Evolutionary conservation across 257 asterid genomes (phyloP).

Genomic region (Scutellaria minor): DNA sequence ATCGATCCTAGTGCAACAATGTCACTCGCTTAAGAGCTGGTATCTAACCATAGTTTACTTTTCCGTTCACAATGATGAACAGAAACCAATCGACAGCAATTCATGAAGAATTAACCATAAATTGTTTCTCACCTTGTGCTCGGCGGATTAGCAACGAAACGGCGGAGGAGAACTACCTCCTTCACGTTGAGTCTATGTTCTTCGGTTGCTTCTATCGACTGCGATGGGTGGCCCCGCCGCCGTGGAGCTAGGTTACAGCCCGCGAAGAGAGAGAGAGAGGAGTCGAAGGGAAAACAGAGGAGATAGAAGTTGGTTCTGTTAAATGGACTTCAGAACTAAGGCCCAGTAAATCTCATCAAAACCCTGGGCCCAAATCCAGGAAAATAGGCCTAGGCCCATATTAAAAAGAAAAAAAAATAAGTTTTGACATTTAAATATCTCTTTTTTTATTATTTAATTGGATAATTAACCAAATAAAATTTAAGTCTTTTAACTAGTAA

Average conservation of each 20-base stretch:
- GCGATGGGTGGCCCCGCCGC: constrained; percentile 7
- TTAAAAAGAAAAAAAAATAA: not conserved
- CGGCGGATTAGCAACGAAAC: not conserved
- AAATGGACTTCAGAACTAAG: not conserved
- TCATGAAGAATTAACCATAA: not conserved
- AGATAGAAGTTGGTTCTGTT: not conserved
- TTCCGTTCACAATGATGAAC: not conserved
- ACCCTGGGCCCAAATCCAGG: not conserved
- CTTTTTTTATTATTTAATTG: not conserved
- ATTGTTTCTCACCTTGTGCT: not conserved
- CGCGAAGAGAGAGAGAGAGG: not conserved
- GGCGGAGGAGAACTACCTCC: not conserved
- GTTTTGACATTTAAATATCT: not conserved
- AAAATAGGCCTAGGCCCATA: not conserved
- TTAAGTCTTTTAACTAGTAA: not conserved
- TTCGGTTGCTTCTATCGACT: no score
- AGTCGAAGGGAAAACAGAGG: not conserved
- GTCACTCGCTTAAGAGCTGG: not conserved
- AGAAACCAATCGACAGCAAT: constrained; percentile 2
- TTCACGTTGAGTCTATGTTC: not conserved
- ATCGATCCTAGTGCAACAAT: constrained; percentile 27
- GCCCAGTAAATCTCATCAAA: not conserved
- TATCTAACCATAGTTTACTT: not conserved
- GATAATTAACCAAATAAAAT: not conserved
- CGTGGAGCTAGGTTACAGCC: no score